A percentile compares a stretch with the other conserved stretches of the same genome.
These are phyloP conservation scores for Gomphus bonarii DNA, from an alignment of 1,284 basidiomycete species.

Conservation along the genomic window DNA sequence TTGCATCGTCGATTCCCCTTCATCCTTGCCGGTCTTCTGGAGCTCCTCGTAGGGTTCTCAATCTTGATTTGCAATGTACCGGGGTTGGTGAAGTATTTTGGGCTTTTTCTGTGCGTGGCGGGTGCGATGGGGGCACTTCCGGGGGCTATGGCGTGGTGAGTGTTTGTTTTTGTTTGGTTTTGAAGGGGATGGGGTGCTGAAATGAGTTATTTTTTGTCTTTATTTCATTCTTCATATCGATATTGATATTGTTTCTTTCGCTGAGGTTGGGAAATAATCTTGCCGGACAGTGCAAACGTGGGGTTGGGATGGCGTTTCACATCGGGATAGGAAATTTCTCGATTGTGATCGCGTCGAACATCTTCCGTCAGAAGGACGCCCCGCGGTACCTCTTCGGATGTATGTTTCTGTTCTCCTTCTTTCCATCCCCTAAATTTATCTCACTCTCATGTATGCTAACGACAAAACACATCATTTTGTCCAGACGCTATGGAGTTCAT, in stretches of 20 bases:
- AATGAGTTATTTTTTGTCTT: neutral
- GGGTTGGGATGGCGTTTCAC: slow-evolving; percentile 51
- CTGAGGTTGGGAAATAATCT: slow-evolving; percentile 49
- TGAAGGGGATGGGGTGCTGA: neutral
- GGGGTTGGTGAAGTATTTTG: slow-evolving; percentile 53
- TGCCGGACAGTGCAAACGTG: slow-evolving; percentile 55
- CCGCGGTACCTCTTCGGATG: slow-evolving; percentile 55
- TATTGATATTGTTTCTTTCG: no score
- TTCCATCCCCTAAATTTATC: no score
- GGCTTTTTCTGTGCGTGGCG: slow-evolving; percentile 50
- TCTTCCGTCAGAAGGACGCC: slow-evolving; percentile 46
- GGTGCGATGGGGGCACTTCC: slow-evolving; percentile 55
- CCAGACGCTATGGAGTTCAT: slow-evolving; percentile 57
- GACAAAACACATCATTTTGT: slow-evolving; percentile 47
- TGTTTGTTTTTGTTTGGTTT: neutral
- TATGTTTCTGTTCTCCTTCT: slow-evolving; percentile 35
- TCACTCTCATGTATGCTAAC: slow-evolving; percentile 48
- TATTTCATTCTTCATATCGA: no score
- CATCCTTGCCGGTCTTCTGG: slow-evolving; percentile 40
- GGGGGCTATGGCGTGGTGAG: slow-evolving; percentile 55
- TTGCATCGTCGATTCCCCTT: slow-evolving; percentile 48
- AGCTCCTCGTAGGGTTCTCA: slow-evolving; percentile 48
- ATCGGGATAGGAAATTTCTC: slow-evolving; percentile 51
- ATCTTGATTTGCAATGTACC: slow-evolving; percentile 51
- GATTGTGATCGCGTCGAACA: slow-evolving; percentile 46